phyloP scores from a whole-genome alignment of 164 flowering plant species.

The Magnolia officinalis region DNA sequence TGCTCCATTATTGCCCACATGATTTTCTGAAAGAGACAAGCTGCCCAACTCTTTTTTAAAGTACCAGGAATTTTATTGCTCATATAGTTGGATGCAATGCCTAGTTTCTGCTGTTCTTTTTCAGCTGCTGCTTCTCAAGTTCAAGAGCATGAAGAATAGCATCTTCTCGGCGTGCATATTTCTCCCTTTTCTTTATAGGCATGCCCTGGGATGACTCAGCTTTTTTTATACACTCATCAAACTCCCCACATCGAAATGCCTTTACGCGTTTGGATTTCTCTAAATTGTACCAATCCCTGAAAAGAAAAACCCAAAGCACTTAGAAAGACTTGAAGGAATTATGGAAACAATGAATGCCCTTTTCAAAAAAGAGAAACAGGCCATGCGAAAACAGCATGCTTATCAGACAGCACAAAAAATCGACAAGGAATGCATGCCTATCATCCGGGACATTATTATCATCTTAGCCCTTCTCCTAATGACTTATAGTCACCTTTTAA shows the following conservation, averaged over 20 bases:
- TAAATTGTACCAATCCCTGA: conserved; percentile 96
- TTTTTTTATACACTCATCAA: conserved; percentile 88
- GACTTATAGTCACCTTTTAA: no score
- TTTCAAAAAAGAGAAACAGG: not conserved
- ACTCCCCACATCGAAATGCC: conserved; percentile 96
- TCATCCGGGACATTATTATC: no score
- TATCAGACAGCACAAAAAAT: no score
- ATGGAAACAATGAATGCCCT: not conserved
- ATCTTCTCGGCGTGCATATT: conserved; percentile 98
- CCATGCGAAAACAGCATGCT: no score
- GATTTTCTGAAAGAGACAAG: conserved; percentile 26
- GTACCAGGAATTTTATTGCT: conserved; percentile 29
- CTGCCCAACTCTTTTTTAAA: conserved; percentile 25
- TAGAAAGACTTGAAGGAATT: not conserved
- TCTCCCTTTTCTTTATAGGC: conserved; percentile 87
- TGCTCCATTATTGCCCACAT: conserved; percentile 17
- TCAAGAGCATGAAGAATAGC: conserved; percentile 99
- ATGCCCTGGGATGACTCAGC: conserved; percentile 74
- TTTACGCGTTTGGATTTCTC: conserved; percentile 98
- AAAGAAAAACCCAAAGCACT: not conserved
- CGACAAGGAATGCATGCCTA: no score
- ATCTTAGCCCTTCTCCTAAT: no score
- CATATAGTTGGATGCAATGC: conserved; percentile 27
- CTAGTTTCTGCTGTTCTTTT: conserved; percentile 49
- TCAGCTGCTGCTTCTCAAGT: conserved; percentile 68